phyloP scores from a whole-genome alignment of 148 eudicot genomes.

The Dysphania ambrosioides region DNA sequence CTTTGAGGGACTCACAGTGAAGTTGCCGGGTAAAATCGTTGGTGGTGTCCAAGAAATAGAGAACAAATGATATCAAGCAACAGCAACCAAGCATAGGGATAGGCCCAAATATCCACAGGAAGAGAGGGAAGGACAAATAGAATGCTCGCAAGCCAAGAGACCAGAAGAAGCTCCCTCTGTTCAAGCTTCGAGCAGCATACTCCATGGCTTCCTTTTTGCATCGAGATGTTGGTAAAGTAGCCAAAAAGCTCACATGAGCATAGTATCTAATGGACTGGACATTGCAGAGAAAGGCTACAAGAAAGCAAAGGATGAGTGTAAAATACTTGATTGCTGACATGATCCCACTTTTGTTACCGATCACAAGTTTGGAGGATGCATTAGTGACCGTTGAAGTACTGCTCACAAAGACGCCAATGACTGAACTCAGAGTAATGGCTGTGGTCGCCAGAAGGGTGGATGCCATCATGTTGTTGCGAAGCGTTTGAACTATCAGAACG shows the following conservation, averaged over 20 bases:
- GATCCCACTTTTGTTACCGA: slow-evolving; percentile 46
- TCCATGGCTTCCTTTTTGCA: slow-evolving; percentile 46
- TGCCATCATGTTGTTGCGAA: slow-evolving; percentile 60
- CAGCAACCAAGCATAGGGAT: slow-evolving; percentile 70
- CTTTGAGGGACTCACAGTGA: slow-evolving; percentile 38
- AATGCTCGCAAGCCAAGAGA: slow-evolving; percentile 76
- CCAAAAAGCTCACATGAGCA: slow-evolving; percentile 74
- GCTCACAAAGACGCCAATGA: slow-evolving; percentile 67
- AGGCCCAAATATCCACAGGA: slow-evolving; percentile 81
- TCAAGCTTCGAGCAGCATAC: slow-evolving; percentile 58
- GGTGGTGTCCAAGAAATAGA: slow-evolving; percentile 77
- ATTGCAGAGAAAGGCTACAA: slow-evolving; percentile 69
- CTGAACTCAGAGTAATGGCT: slow-evolving; percentile 76
- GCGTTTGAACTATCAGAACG: slow-evolving; percentile 45
- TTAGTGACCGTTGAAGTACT: slow-evolving; percentile 38
- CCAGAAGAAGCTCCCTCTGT: slow-evolving; percentile 77
- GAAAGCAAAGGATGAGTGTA: slow-evolving; percentile 64
- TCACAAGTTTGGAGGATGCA: slow-evolving; percentile 37
- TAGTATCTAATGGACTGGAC: slow-evolving; percentile 76
- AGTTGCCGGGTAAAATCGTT: slow-evolving; percentile 58
- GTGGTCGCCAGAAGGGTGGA: slow-evolving; percentile 77
- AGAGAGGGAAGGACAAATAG: slow-evolving; percentile 78
- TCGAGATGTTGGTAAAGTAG: slow-evolving; percentile 50
- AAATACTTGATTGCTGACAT: slow-evolving; percentile 62
- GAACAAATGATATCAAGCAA: slow-evolving; percentile 47